phyloP scores from a whole-genome alignment of 306 rosid genomes.

The Dicorynia guianensis region DNA sequence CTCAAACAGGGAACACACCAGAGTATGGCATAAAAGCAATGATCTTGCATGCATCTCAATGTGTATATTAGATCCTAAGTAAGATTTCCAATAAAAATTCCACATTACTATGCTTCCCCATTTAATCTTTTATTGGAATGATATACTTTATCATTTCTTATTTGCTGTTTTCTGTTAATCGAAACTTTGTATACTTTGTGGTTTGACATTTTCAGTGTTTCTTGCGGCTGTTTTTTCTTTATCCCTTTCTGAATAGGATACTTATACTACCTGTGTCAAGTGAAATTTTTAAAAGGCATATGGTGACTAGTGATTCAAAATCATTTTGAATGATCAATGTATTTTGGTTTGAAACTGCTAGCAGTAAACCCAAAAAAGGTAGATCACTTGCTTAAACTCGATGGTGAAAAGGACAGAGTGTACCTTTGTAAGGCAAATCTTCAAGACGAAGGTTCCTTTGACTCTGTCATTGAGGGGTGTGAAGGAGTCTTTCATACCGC shows the following conservation, averaged over 20 bases:
- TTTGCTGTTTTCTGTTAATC: no score
- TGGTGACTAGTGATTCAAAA: neutral
- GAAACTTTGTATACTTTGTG: neutral
- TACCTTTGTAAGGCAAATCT: constrained; percentile 56
- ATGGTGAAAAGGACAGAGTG: constrained; percentile 65
- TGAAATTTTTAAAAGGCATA: no score
- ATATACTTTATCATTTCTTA: no score
- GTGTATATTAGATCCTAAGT: no score
- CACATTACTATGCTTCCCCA: no score
- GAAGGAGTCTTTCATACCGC: constrained; percentile 66
- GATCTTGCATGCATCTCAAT: no score
- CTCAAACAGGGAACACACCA: no score
- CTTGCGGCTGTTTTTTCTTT: no score
- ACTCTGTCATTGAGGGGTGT: constrained; percentile 53
- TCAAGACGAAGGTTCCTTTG: constrained; percentile 62
- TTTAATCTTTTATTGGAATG: no score
- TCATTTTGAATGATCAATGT: neutral
- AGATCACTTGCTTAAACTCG: constrained; percentile 52
- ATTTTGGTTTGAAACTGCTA: neutral
- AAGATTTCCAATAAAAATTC: neutral
- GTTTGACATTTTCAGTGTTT: neutral
- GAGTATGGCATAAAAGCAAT: no score
- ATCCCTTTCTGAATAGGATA: no score
- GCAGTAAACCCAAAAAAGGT: constrained; percentile 56
- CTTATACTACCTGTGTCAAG: no score